Base-by-base conservation (phyloP, 176 grass and related monocot genomes). In the Dendrocalamus sinicus region DNA sequence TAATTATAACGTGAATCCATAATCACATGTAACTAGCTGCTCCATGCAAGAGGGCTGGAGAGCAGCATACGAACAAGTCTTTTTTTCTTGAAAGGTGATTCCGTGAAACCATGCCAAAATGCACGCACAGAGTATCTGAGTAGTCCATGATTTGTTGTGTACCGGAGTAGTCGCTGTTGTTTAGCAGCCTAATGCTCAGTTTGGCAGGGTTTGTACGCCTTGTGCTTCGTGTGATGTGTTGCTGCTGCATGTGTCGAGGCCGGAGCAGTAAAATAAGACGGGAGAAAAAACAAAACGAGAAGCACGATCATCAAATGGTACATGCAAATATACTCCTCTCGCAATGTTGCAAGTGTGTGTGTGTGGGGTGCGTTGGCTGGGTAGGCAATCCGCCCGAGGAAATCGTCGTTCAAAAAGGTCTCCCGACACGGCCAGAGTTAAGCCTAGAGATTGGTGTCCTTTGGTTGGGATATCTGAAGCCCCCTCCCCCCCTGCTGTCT, bases 391-490 rank as follows among this genome's bases (percentile, higher is more conserved):
- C 73, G 78, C 22, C 46, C 63, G 81, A 91, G 91, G 84, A 94
- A 85, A 94, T 94, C 94, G 82, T 82, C 61, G 85, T 91, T 88
- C 86, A 94, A 92, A 95, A 95, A 94, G 82, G 78, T 86, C 82
- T 68, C 83, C 89, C 93, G 87, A 93, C 91, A 97, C 79, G 45
- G 75, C 90, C 92, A 88, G 87, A 94, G 89, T 84, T 90, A 87
- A 91, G 72, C 91, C 91, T 95, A 93, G 93, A 93, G 91, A 95
- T 95, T 88, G 89, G 74, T 76, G 89, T 95, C 82, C 84, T 84
- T 75, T 84, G 86, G 83, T 94, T 89, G 85, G 81, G 76, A 77
- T 83, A 70, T 76, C 72, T 72, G 15, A 57, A 69, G 46, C 52
- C 37, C 37, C 37, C 37, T 39, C 37, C 37, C 53, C 53, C 17